Evolutionary conservation across 495 filamentous ascomycete genomes (phyloP).

Genomic region (Aspergillus steynii): DNA sequence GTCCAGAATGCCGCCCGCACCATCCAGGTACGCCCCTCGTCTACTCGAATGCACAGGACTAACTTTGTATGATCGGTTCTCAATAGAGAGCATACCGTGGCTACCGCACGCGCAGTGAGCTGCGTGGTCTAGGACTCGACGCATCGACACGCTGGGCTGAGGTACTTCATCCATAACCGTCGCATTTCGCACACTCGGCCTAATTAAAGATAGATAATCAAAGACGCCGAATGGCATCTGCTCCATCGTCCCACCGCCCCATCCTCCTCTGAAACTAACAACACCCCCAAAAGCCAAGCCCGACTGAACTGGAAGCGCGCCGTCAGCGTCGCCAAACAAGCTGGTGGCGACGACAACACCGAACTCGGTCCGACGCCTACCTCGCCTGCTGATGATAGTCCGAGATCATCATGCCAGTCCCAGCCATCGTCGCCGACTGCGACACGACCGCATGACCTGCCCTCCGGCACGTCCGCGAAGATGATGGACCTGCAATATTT

Average conservation of each 20-base stretch:
- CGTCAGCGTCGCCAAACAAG: slow-evolving; percentile 67
- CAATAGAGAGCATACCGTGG: too few relatives aligned
- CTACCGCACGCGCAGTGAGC: too few relatives aligned
- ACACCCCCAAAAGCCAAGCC: slow-evolving; percentile 38
- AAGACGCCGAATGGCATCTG: slow-evolving; percentile 62
- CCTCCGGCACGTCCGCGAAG: slow-evolving; percentile 55
- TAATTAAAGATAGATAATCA: slow-evolving; percentile 47
- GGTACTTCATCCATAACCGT: too few relatives aligned
- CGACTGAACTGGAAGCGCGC: slow-evolving; percentile 74
- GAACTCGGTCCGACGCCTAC: slow-evolving; percentile 11
- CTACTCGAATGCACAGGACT: too few relatives aligned
- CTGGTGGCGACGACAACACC: slow-evolving; percentile 60
- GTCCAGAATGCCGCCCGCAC: too few relatives aligned
- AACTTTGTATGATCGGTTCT: too few relatives aligned
- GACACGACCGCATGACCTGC: slow-evolving; percentile 26
- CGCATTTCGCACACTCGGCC: too few relatives aligned
- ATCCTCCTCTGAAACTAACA: slow-evolving; percentile 19
- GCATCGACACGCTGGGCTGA: too few relatives aligned
- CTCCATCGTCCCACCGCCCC: slow-evolving; percentile 48
- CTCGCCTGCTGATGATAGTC: slow-evolving; percentile 28
- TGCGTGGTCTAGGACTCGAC: too few relatives aligned
- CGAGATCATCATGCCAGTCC: slow-evolving; percentile 30
- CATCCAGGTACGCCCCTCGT: too few relatives aligned
- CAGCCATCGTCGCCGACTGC: slow-evolving; percentile 46
- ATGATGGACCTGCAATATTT: slow-evolving; percentile 90